These are phyloP conservation scores for Exophiala dermatitidis DNA, from an alignment of 2,329 filamentous ascomycete species.

Conservation along the genomic window DNA sequence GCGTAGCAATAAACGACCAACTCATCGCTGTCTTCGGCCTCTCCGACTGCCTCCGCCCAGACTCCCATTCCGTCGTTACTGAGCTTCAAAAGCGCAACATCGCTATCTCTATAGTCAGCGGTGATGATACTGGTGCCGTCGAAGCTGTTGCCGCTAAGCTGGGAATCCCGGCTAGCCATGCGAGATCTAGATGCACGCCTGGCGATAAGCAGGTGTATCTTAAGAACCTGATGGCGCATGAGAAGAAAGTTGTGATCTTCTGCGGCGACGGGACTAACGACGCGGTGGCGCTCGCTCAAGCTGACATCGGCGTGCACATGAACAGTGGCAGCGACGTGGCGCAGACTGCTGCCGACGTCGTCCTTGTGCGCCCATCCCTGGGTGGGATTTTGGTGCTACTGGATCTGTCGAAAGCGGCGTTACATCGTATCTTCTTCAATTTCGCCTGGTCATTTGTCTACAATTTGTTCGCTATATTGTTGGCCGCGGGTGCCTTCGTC, in stretches of 20 bases:
- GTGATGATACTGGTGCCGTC: constrained; percentile 48
- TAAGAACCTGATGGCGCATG: constrained; percentile 14
- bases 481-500: constrained; percentile 61
- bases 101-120: constrained; percentile 49
- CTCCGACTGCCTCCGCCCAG: constrained; percentile 42
- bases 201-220: constrained; percentile 47
- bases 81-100: constrained; percentile 46
- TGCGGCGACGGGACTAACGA: constrained; percentile 76
- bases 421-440: constrained; percentile 54
- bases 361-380: constrained; percentile 55
- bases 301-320: constrained; percentile 65
- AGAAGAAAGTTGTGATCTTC: constrained; percentile 51
- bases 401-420: constrained; percentile 42
- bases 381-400: constrained; percentile 53
- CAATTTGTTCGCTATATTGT: constrained; percentile 60
- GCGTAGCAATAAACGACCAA: constrained; percentile 44
- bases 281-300: constrained; percentile 62
- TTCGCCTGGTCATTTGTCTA: constrained; percentile 65
- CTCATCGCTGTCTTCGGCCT: constrained; percentile 48
- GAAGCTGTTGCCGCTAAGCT: constrained; percentile 40
- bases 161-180: constrained; percentile 35
- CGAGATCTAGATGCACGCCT: constrained; percentile 44
- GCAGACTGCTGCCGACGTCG: constrained; percentile 59
- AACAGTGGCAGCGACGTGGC: constrained; percentile 57
- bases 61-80: constrained; percentile 46